A percentile compares a stretch with the other conserved stretches of the same genome.
Conservation (phyloP, 2,329 filamentous ascomycete genomes). For the Chaetomiaceae sp. region DNA sequence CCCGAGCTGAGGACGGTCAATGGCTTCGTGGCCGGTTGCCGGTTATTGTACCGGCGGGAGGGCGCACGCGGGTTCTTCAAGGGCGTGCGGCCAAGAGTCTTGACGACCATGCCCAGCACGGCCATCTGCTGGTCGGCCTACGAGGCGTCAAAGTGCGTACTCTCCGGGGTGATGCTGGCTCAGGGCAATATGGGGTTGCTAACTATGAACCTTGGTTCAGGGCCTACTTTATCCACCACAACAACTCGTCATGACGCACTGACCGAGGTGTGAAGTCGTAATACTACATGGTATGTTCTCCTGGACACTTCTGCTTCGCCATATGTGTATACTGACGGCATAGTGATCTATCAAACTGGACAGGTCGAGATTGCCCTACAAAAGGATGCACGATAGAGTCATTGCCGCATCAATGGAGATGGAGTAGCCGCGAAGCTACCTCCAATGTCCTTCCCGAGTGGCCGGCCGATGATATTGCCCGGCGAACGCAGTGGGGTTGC, state of each 20-base stretch:
- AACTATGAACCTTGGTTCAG: slow-evolving; percentile 29
- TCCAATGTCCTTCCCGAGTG: neutral
- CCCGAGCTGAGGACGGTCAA: slow-evolving; percentile 78
- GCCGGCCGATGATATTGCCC: neutral
- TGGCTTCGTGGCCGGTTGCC: slow-evolving; percentile 71
- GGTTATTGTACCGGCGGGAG: slow-evolving; percentile 75
- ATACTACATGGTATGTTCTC: neutral
- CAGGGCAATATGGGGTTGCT: slow-evolving; percentile 7
- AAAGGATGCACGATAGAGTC: neutral
- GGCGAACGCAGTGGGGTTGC: neutral
- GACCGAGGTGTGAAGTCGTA: neutral
- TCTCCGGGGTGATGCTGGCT: neutral
- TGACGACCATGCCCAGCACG: slow-evolving; percentile 97
- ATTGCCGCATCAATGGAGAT: neutral
- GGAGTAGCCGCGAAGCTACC: neutral
- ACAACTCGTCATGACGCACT: slow-evolving; percentile 30
- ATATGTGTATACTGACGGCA: neutral
- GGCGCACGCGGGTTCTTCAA: slow-evolving; percentile 87
- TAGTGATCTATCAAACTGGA: neutral
- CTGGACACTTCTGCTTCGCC: neutral
- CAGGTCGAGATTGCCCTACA: slow-evolving; percentile 2
- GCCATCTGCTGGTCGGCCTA: slow-evolving; percentile 96
- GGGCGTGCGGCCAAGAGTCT: slow-evolving; percentile 80
- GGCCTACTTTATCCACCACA: slow-evolving; percentile 55
- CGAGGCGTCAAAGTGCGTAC: slow-evolving; percentile 59